These are phyloP conservation scores for Apiospora pterosperma DNA, from an alignment of 2,329 filamentous ascomycete genomes.

Conservation along the genomic window DNA sequence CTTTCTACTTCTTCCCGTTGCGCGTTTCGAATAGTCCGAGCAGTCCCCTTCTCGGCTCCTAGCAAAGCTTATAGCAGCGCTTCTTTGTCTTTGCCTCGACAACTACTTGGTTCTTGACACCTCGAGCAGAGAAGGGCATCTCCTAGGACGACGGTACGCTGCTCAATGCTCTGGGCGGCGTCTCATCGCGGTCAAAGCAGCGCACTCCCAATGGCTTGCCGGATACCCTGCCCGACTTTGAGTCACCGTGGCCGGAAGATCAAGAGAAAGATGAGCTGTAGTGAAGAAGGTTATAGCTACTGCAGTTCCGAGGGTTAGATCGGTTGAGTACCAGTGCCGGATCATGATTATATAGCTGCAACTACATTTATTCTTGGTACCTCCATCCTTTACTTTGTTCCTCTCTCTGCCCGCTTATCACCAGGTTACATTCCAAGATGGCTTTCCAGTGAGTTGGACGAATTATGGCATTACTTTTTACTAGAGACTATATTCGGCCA, in stretches of 20 bases:
- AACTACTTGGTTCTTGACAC: background rate
- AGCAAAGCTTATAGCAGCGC: background rate
- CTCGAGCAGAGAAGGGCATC: background rate
- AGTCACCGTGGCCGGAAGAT: background rate
- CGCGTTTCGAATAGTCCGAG: background rate
- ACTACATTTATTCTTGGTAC: too few species aligned
- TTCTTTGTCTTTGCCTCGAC: background rate
- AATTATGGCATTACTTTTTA: too few species aligned
- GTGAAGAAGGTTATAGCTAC: background rate
- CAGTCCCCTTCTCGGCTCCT: background rate
- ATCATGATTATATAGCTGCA: too few species aligned
- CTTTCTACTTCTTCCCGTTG: background rate
- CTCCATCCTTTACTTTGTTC: too few species aligned
- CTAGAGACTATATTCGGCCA: too few species aligned
- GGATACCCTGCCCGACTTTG: background rate
- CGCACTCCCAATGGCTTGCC: background rate
- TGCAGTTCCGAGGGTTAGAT: background rate
- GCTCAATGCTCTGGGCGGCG: conserved; percentile 12
- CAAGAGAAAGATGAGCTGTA: background rate
- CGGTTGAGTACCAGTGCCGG: too few species aligned
- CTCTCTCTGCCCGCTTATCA: too few species aligned
- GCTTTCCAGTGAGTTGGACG: too few species aligned
- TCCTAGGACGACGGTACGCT: conserved; percentile 19
- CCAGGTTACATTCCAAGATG: too few species aligned
- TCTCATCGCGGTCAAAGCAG: conserved; percentile 7